Conservation (phyloP, 2,329 filamentous ascomycete genomes). For the Zasmidium angulare region DNA sequence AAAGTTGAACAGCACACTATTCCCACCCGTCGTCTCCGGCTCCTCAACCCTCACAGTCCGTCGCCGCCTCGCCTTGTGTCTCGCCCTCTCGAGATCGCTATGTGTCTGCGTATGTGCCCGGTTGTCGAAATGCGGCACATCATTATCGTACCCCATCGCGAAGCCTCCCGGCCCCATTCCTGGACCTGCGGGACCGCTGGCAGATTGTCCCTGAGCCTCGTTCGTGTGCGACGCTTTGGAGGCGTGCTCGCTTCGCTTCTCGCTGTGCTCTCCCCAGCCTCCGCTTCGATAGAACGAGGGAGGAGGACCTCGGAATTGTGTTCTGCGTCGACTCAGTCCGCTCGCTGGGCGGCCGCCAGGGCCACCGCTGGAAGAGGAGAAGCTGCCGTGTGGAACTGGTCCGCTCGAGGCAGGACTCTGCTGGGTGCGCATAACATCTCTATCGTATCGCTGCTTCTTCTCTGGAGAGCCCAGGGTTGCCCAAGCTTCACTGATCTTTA, state of each 20-base stretch:
- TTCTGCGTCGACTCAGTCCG: conserved; percentile 74
- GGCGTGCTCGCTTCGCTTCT: conserved; percentile 55
- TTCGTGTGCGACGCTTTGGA: conserved; percentile 30
- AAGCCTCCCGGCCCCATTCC: conserved; percentile 52
- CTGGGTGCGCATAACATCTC: conserved; percentile 54
- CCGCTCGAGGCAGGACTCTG: conserved; percentile 31
- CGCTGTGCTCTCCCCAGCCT: conserved; percentile 68
- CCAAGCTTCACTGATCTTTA: conserved; percentile 43
- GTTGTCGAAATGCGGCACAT: conserved; percentile 77
- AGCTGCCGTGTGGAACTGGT: conserved; percentile 57
- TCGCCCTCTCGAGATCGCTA: conserved; percentile 47
- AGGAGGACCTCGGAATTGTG: conserved; percentile 79
- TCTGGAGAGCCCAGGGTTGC: conserved; percentile 52
- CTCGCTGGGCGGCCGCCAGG: conserved; percentile 74
- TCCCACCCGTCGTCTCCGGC: conserved; percentile 19
- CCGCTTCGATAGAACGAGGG: conserved; percentile 84
- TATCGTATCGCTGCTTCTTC: conserved; percentile 80
- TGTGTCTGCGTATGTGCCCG: conserved; percentile 73
- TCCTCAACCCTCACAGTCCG: conserved; percentile 21
- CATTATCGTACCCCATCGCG: conserved; percentile 55
- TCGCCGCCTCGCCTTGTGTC: conserved; percentile 24
- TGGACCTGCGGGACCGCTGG: conserved; percentile 16
- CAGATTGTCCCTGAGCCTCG: conserved; percentile 26
- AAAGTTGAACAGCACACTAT: conserved; percentile 32
- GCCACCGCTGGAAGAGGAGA: conserved; percentile 53